phyloP scores from a whole-genome alignment of 805 yeast species.

The Wickerhamomyces bisporus region DNA sequence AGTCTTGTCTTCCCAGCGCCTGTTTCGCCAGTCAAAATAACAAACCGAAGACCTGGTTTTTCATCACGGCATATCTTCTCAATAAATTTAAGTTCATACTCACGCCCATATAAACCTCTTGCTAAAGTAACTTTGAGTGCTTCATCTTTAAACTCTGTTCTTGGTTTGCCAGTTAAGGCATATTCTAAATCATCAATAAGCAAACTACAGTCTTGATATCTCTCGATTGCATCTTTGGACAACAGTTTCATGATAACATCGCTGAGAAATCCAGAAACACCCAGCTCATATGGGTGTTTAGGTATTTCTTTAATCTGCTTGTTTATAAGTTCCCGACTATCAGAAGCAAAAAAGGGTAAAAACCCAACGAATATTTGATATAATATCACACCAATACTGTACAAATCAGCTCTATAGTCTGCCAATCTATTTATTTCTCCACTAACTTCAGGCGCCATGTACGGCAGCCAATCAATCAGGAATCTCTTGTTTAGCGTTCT shows the following conservation, averaged over 20 bases:
- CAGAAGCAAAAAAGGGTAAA: slow-evolving; percentile 38
- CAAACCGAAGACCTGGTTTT: slow-evolving; percentile 21
- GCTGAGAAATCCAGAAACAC: slow-evolving; percentile 27
- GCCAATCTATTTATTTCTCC: slow-evolving; percentile 34
- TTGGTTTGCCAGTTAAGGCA: slow-evolving; percentile 3
- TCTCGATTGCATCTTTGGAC: slow-evolving; percentile 33
- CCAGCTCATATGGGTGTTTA: slow-evolving; percentile 29
- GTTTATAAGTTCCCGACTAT: slow-evolving; percentile 32
- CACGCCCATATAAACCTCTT: slow-evolving; percentile 26
- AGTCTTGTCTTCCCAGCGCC: slow-evolving; percentile 45
- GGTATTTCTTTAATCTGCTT: slow-evolving; percentile 39
- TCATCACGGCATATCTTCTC: slow-evolving; percentile 17
- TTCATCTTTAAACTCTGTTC: neutral
- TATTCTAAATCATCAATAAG: slow-evolving; percentile 33
- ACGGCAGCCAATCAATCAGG: slow-evolving; percentile 37
- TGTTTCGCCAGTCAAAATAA: slow-evolving; percentile 35
- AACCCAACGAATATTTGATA: slow-evolving; percentile 43
- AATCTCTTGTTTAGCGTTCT: slow-evolving; percentile 35
- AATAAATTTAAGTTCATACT: slow-evolving; percentile 19
- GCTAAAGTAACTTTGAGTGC: slow-evolving; percentile 21
- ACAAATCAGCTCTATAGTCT: slow-evolving; percentile 44
- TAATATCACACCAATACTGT: slow-evolving; percentile 44
- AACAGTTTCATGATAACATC: slow-evolving; percentile 37
- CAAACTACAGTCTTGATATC: slow-evolving; percentile 32
- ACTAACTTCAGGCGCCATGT: slow-evolving; percentile 46